These are phyloP conservation scores for Immersiella caudata DNA, from an alignment of 495 filamentous ascomycete species.

Conservation along the genomic window DNA sequence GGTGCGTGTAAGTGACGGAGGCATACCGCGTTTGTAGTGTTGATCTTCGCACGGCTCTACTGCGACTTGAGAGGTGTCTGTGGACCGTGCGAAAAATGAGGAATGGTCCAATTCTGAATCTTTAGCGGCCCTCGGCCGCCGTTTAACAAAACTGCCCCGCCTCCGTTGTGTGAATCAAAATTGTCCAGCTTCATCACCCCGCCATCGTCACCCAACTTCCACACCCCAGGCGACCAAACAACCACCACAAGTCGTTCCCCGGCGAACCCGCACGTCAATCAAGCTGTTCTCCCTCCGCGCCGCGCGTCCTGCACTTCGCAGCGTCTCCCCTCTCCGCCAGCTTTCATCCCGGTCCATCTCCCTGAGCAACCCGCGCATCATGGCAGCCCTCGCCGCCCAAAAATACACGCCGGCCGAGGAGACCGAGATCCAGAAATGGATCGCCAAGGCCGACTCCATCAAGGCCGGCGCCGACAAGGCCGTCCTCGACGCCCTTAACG, in stretches of 20 bases:
- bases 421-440: slow-evolving; percentile 85
- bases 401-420: slow-evolving; percentile 76
- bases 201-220: slow-evolving; percentile 15
- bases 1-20: no score
- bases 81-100: not conserved
- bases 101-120: not conserved
- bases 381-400: slow-evolving; percentile 67
- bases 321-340: slow-evolving; percentile 37
- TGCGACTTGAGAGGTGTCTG: no score
- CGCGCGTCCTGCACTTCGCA: slow-evolving; percentile 50
- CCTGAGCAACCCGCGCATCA: slow-evolving; percentile 37
- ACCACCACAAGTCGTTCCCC: not conserved
- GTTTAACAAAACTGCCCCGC: slow-evolving; percentile 18
- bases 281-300: slow-evolving; percentile 54
- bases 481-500: slow-evolving; percentile 75
- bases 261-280: slow-evolving; percentile 26
- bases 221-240: not conserved
- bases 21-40: no score
- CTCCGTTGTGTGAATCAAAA: slow-evolving; percentile 26
- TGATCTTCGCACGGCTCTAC: no score
- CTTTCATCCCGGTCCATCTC: slow-evolving; percentile 25
- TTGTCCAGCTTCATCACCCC: slow-evolving; percentile 16
- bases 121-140: not conserved
- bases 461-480: slow-evolving; percentile 61
- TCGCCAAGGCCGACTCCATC: slow-evolving; percentile 71